These are phyloP conservation scores for Scortechinia acanthostroma DNA, from an alignment of 2,329 filamentous ascomycete species.

Conservation along the genomic window DNA sequence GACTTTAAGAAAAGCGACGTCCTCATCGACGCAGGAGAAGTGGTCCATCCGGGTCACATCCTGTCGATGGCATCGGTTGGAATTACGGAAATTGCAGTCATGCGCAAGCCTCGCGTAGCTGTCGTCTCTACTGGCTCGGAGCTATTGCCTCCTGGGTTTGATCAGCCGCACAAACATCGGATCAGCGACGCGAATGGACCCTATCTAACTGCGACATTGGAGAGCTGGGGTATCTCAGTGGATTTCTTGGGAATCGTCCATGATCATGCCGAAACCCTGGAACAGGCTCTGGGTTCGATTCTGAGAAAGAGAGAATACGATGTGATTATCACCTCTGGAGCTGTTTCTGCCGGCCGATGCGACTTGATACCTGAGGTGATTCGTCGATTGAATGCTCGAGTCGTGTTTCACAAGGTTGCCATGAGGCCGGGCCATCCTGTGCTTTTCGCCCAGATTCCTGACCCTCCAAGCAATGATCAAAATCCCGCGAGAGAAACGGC, in stretches of 20 bases:
- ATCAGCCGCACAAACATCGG: no score
- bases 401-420: not conserved
- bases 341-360: not conserved
- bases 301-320: not conserved
- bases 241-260: not conserved
- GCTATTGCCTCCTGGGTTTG: not conserved
- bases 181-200: not conserved
- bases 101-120: not conserved
- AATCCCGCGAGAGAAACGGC: no score
- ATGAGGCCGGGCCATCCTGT: not conserved
- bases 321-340: not conserved
- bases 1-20: not conserved
- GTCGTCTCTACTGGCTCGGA: not conserved
- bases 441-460: not conserved
- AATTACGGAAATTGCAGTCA: not conserved
- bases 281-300: not conserved
- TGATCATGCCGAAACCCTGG: not conserved
- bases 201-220: not conserved
- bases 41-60: not conserved
- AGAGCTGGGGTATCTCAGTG: not conserved
- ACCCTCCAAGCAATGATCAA: not conserved
- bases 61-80: not conserved
- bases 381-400: not conserved
- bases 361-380: not conserved
- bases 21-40: not conserved